These are phyloP conservation scores for Colletotrichum sp. DNA, from an alignment of 2,329 filamentous ascomycete genomes.

Conservation along the genomic window DNA sequence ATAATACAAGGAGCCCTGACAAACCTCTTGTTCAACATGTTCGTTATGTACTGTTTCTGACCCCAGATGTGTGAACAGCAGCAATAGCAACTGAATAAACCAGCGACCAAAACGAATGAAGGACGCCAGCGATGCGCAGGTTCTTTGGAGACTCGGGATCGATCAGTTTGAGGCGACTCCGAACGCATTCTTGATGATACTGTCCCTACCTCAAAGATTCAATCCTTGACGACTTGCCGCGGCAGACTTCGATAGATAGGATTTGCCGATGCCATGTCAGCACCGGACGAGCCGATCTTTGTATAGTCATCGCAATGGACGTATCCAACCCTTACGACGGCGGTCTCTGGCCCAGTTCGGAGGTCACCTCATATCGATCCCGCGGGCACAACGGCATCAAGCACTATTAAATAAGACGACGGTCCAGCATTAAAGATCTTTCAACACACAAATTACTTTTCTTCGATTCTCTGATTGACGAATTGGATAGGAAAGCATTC, in stretches of 20 bases:
- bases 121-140: background rate
- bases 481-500: background rate
- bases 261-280: background rate
- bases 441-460: background rate
- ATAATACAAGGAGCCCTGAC: too few relatives aligned
- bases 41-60: background rate
- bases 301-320: background rate
- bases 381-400: accelerated
- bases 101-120: background rate
- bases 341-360: too few relatives aligned
- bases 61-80: too few relatives aligned
- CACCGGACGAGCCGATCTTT: background rate
- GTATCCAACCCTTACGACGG: background rate
- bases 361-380: background rate
- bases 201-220: accelerated
- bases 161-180: background rate
- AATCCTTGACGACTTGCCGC: background rate
- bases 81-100: background rate
- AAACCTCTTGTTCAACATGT: background rate
- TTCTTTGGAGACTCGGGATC: background rate
- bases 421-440: background rate
- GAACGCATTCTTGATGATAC: too few relatives aligned
- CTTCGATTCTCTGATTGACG: too few relatives aligned
- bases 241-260: background rate
- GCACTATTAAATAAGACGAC: background rate